Evolutionary conservation across 1,139 yeast genomes (phyloP).

Genomic region (Nakaseomyces kungkrabaensis): DNA sequence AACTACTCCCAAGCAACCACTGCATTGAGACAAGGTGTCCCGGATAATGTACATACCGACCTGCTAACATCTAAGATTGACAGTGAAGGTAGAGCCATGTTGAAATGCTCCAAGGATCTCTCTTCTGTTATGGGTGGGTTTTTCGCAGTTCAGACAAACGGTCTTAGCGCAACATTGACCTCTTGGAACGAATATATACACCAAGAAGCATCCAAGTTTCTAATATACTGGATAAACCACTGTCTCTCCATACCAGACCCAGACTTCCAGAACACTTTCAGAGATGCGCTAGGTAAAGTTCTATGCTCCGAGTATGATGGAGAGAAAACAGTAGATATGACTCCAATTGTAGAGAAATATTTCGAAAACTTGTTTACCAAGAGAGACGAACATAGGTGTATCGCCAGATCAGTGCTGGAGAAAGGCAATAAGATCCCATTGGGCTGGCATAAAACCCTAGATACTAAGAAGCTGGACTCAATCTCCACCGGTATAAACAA

Average conservation of each 20-base stretch:
- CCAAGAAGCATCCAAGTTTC: slow-evolving; percentile 36
- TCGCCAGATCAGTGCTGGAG: slow-evolving; percentile 21
- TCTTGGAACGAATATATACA: slow-evolving; percentile 40
- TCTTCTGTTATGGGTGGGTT: slow-evolving; percentile 26
- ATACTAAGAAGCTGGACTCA: slow-evolving; percentile 31
- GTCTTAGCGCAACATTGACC: slow-evolving; percentile 47
- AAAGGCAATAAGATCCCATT: slow-evolving; percentile 20
- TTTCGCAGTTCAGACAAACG: slow-evolving; percentile 37
- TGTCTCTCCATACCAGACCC: slow-evolving; percentile 32
- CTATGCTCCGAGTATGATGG: slow-evolving; percentile 18
- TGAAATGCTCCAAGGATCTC: slow-evolving; percentile 23
- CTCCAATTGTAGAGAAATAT: slow-evolving; percentile 16
- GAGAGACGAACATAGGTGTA: slow-evolving; percentile 19
- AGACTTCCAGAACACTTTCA: slow-evolving; percentile 29
- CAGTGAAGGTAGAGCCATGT: slow-evolving; percentile 31
- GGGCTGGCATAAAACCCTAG: slow-evolving; percentile 32
- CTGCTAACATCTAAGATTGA: slow-evolving; percentile 30
- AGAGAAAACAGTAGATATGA: slow-evolving; percentile 13
- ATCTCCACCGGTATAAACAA: slow-evolving; percentile 32
- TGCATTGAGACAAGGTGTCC: slow-evolving; percentile 30
- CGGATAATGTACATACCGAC: slow-evolving; percentile 27
- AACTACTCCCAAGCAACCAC: slow-evolving; percentile 37
- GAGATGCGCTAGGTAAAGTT: slow-evolving; percentile 29
- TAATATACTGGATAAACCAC: slow-evolving; percentile 43
- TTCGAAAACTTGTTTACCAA: slow-evolving; percentile 14